Conservation (phyloP, 352 stramenopile species). For the Globisporangium orthogonon region DNA sequence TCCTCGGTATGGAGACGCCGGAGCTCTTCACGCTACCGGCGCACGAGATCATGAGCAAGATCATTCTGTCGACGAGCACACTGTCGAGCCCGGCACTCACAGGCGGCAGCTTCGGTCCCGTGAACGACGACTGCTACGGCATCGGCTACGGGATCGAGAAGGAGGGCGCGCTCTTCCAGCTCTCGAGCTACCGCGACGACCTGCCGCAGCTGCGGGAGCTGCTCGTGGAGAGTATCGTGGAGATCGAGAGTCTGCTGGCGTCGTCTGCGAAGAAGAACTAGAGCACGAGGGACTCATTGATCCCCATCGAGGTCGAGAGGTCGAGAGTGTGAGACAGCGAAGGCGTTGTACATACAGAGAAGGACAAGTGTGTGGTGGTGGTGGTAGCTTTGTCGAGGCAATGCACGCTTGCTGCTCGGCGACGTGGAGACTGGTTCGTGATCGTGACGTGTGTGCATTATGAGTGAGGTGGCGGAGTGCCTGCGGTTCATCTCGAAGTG, state of each 20-base stretch:
- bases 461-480: no score
- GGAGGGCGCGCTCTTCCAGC: conserved; percentile 79
- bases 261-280: conserved; percentile 27
- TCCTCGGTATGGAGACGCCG: conserved; percentile 49
- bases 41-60: conserved; percentile 80
- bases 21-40: conserved; percentile 78
- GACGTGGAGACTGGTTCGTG: no score
- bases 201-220: conserved; percentile 65
- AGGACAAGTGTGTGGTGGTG: not conserved
- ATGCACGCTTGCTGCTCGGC: not conserved
- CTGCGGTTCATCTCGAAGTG: no score
- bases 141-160: conserved; percentile 88
- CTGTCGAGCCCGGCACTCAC: conserved; percentile 79
- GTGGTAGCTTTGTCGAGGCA: not conserved
- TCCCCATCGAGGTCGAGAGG: not conserved
- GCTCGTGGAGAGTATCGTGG: conserved; percentile 62
- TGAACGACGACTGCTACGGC: conserved; percentile 86
- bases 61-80: conserved; percentile 90
- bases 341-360: not conserved
- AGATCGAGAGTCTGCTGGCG: conserved; percentile 62
- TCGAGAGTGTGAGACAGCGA: not conserved
- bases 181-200: conserved; percentile 80
- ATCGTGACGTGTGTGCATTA: no score
- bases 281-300: not conserved
- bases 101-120: conserved; percentile 86